Percentiles rank a stretch among this genome's conserved stretches.
These are phyloP conservation scores for Phaffia rhodozyma DNA, from an alignment of 1,284 basidiomycete genomes.

Conservation along the genomic window DNA sequence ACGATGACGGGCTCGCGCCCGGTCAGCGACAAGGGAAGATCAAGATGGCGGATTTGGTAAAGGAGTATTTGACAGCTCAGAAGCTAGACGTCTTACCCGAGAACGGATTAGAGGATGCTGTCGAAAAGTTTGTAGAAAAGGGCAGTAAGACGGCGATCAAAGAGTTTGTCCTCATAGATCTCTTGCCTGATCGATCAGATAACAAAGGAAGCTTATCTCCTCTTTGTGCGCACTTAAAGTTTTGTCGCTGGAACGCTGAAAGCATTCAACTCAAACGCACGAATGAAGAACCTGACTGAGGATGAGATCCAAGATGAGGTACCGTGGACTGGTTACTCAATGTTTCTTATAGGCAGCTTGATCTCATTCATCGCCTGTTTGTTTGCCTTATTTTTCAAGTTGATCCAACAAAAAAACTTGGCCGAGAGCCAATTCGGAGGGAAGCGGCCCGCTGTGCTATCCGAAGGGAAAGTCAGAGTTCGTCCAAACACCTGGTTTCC, in stretches of 20 bases:
- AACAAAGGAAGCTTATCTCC: background rate
- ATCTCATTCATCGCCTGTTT: background rate
- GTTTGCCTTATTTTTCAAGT: constrained; percentile 2
- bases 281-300: constrained; percentile 49
- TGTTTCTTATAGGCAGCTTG: no score
- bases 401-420: constrained; percentile 43
- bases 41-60: constrained; percentile 50
- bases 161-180: constrained; percentile 44
- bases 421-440: constrained; percentile 21
- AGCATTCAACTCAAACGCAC: constrained; percentile 38
- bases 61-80: constrained; percentile 78
- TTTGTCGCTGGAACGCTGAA: constrained; percentile 57
- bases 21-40: constrained; percentile 34
- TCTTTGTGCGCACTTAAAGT: constrained; percentile 33
- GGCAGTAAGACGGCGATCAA: constrained; percentile 84
- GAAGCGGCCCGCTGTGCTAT: no score
- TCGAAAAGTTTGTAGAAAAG: constrained; percentile 88
- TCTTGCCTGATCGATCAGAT: background rate
- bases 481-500: no score
- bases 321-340: no score
- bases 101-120: constrained; percentile 75
- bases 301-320: constrained; percentile 62
- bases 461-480: no score
- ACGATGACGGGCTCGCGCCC: constrained; percentile 49
- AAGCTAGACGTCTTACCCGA: constrained; percentile 77